phyloP scores from a whole-genome alignment of 176 grass and related monocot species.

The Zea mays region Zm-B73-REFERENCE-NAM-5.0 NC_050096.1:107285001-107285500 shows the following conservation, averaged over 20 bases:
- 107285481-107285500: neutral
- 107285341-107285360: neutral
- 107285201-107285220: neutral
- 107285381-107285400: neutral
- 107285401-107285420: neutral
- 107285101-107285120: constrained; percentile 79
- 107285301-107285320: neutral
- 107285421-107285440: neutral
- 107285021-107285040: constrained; percentile 73
- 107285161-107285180: neutral
- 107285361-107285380: neutral
- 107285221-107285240: neutral
- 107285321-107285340: neutral
- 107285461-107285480: neutral
- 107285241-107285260: neutral
- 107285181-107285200: neutral
- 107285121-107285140: constrained; percentile 97
- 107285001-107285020: constrained; percentile 60
- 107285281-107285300: neutral
- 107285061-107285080: constrained; percentile 75
- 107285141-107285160: constrained; percentile 45
- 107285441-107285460: neutral
- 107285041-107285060: constrained; percentile 83
- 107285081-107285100: constrained; percentile 68
- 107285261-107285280: neutral